Base-by-base conservation (phyloP, 345 rosid species). In the Kernera saxatilis region DNA sequence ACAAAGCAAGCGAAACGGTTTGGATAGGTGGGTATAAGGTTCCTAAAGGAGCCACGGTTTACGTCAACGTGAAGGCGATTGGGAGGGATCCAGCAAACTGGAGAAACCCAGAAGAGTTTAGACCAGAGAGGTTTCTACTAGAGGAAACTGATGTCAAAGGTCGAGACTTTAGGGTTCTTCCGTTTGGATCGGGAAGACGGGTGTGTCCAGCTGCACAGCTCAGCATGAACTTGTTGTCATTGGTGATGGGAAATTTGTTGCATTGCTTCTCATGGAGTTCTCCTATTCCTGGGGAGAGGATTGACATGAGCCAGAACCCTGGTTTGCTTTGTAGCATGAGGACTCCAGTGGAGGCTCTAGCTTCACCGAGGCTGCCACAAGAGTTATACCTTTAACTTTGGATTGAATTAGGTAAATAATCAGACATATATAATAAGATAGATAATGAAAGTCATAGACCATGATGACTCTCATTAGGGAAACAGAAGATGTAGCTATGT, bases 171-270 rank as follows among this genome's bases (percentile, higher is more conserved):
- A 76, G 72, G 12, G 69, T 85, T 49, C 55, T 83, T 44, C 89
- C 87, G 0, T 85, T 85, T 29, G 89, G 84, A 14, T 77, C 79
- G 0, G 86, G 86, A 9, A 76, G 84, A 59, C 12, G 82, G 18
- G 66, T 77, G 14, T 84, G 86, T 69, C 86, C 84, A 11, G 83
- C 82, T 8, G 82, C 83, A 23, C 83, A 84, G 62, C 78, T 84
- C 12, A 68, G 82, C 15, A 74, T 79, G 48, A 80, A 72, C 69
- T 33, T 80, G 78, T 81, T 84, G 62, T 63, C 72, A 8, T 71
- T 72, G 23, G 82, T 80, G 74, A 36, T 84, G 57, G 88, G 83
- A 5, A 79, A 74, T 21, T 51, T 78, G 73, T 62, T 82, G 78
- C 84, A 82, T 51, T 79, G 82, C 59, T 82, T 84, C 48, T 39